Evolutionary conservation across 2,329 filamentous ascomycete species (phyloP).

Genomic region (Phyllosticta citribraziliensis): DNA sequence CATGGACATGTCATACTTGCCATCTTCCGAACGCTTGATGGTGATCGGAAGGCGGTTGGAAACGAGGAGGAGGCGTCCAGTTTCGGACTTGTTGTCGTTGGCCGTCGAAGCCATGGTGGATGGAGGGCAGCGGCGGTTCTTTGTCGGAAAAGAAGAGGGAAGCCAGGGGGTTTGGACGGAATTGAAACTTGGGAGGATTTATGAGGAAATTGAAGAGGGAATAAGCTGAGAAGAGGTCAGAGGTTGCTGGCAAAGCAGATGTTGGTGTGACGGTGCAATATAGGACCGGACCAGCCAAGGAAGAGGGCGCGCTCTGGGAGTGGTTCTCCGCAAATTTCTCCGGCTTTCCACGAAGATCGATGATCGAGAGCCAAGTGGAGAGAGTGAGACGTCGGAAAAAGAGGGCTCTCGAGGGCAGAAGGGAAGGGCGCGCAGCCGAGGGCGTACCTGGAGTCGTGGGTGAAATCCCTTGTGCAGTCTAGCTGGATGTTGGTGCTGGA

Average conservation of each 20-base stretch:
- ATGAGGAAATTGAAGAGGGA: neutral
- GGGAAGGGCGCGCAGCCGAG: neutral
- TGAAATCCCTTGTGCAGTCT: neutral
- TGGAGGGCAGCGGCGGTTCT: neutral
- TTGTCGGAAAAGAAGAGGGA: neutral
- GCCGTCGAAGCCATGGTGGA: slow-evolving; percentile 22
- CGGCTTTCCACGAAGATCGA: neutral
- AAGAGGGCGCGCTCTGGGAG: neutral
- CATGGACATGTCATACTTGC: slow-evolving; percentile 89
- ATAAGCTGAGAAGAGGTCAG: neutral
- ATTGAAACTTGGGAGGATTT: neutral
- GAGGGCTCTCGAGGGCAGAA: neutral
- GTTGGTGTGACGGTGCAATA: neutral
- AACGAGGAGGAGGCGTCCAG: slow-evolving; percentile 62
- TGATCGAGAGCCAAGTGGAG: neutral
- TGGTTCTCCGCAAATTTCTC: neutral
- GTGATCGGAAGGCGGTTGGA: slow-evolving; percentile 95
- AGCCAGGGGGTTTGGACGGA: neutral
- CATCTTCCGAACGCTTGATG: slow-evolving; percentile 87
- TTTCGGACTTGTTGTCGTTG: slow-evolving; percentile 23
- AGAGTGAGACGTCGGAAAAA: neutral
- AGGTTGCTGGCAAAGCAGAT: neutral
- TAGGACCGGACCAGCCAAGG: neutral
- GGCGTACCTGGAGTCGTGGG: neutral
- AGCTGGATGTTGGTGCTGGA: neutral